Conservation (phyloP, 305 asterid genomes). For the Fraxinus floribunda region DNA sequence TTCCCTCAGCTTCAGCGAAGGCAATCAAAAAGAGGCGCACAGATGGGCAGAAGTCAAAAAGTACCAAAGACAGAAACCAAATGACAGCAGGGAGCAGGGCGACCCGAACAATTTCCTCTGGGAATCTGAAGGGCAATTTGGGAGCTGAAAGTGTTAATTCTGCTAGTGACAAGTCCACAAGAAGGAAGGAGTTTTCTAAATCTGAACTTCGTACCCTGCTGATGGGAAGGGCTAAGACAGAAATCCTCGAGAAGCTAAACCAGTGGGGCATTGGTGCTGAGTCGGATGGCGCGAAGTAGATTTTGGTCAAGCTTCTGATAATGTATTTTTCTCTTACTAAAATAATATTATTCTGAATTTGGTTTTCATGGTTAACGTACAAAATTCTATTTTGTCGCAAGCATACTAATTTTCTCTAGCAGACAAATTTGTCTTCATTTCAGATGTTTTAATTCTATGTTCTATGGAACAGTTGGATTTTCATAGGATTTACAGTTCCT, state of each 20-base stretch:
- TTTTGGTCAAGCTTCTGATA: background rate
- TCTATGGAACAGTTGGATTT: background rate
- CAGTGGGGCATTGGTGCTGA: constrained; percentile 32
- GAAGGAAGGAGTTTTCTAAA: constrained; percentile 20
- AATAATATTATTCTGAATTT: background rate
- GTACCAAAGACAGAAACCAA: constrained; percentile 10
- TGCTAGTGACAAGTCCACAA: constrained; percentile 11
- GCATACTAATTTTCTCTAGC: background rate
- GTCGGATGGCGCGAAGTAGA: background rate
- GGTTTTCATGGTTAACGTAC: background rate
- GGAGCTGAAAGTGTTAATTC: constrained; percentile 18
- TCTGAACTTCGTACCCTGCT: constrained; percentile 33
- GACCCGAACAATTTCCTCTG: constrained; percentile 4
- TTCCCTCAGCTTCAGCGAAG: background rate
- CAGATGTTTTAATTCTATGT: background rate
- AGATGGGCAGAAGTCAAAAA: background rate
- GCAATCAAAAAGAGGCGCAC: background rate
- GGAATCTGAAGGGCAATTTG: constrained; percentile 15
- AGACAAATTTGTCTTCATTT: background rate
- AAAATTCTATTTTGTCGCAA: background rate
- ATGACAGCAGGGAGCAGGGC: constrained; percentile 13
- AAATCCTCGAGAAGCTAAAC: constrained; percentile 36
- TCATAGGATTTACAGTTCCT: background rate
- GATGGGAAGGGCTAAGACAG: constrained; percentile 46
- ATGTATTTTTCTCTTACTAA: background rate